Evolutionary conservation across 2,329 filamentous ascomycete genomes (phyloP), one percentile per base, ranked within the genome.

Genomic region (Metarhizium anisopliae): DNA sequence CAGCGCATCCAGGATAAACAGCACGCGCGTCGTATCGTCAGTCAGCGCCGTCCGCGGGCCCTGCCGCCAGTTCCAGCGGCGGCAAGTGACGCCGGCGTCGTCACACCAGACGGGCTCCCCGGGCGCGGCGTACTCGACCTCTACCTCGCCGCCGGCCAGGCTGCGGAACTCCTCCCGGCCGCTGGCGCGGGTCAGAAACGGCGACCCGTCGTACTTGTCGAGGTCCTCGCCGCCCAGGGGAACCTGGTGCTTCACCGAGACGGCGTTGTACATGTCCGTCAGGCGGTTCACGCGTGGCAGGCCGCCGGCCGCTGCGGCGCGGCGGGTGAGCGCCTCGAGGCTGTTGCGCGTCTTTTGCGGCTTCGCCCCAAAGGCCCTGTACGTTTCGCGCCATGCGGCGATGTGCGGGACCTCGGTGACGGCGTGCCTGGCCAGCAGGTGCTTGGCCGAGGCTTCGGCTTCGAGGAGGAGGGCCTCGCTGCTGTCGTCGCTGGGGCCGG

Each of bases 31-130:
- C 11, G 57, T 60, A 2, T 55, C 36, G 14, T 59, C 51, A 4
- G 43, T 57, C 50, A 60, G n/a, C 1, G 58, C 60, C 18, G 60
- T 61, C 6, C 58, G 51, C 0, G 59, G 58, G 1, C 60, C 58
- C 14, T 62, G 59, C 6, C 60, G 30, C 60, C 60, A 62, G 32
- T 62, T 62, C 60, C 59, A 61, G 7, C 60, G 59, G 18, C 59
- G 59, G 25, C 60, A 62, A 14, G 60, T 61, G 32, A 61, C 47
- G 10, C 58, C 58, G 3, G 40, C 51, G n/a, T 60, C 56, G 29
- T 62, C 60, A 30, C 60, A 61, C 59, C 60, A 62, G 11, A 62
- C 53, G 4, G 57, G 55, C n/a, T 62, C 58, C 0, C 60, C 60
- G 2, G 54, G 40, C 3, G 51, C 57, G 0, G 58, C 25, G 50